Base-by-base conservation (phyloP, 2,329 filamentous ascomycete species). In the Botrytis byssoidea region DNA sequence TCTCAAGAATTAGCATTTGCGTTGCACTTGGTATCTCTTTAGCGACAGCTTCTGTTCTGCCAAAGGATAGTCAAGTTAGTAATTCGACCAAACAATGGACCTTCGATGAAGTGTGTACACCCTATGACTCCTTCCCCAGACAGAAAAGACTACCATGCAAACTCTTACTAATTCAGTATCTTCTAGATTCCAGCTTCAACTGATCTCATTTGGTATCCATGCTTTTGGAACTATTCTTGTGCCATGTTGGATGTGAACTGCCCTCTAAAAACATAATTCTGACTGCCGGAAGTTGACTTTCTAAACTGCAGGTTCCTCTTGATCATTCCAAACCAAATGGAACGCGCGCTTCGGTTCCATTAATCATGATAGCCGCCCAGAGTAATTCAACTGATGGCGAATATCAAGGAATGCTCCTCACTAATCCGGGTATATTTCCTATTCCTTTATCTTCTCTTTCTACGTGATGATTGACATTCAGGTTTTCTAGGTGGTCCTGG, bases 341-440 rank as follows among this genome's bases (percentile, higher is more conserved):
- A 25, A 22, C n/a, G 8, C 70, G 70, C 42, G 73, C 77, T 7
- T 64, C 46, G 3, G 55, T 78, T 25, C 74, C 77, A 1, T 46
- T 78, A 6, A 72, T 77, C 35, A 76, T 73, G 59, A 74, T 73
- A 66, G 48, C 71, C 12, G 60, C 76, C 55, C 51, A 74, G 18
- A n/a, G 32, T n/a, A 69, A 75, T 12, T 40, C 70, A 61, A 44
- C 55, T 12, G 60, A 60, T 55, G 51, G 46, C 1, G 22, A 66
- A n/a, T 77, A 75, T 40, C 72, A 75, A 71, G 76, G 76, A 4
- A 73, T 75, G 73, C 42, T 75, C 18, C 48, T 78, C 6, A 59
- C 70, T 29, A 78, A 78, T 63, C 74, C 75, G 25, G 48, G 48
- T n/a, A 51, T n/a, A 2, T 2, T 51, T n/a, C 4, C 4, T 14